A percentile compares a stretch with the other conserved stretches of the same genome.
Evolutionary conservation across 192 early-diverging fungal genomes (phyloP).

Genomic region (Gaertneriomyces semiglobifer): DNA sequence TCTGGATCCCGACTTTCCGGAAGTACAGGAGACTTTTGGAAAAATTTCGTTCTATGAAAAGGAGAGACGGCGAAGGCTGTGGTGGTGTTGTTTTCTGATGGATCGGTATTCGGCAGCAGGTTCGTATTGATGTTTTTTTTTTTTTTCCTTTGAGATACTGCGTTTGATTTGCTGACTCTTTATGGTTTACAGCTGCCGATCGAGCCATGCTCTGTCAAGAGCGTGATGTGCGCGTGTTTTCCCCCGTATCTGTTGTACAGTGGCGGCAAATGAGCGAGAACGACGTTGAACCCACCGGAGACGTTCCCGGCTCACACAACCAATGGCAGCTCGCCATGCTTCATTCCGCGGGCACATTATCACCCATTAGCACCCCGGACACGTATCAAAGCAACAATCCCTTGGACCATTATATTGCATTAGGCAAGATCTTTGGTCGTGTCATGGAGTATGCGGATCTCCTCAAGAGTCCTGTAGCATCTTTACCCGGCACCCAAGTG

Average conservation of each 20-base stretch:
- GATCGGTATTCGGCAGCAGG: conserved; percentile 13
- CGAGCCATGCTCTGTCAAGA: conserved; percentile 19
- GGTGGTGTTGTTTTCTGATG: conserved; percentile 34
- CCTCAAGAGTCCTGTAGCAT: conserved; percentile 17
- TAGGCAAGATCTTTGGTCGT: conserved; percentile 22
- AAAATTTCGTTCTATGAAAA: conserved; percentile 26
- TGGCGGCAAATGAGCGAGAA: conserved; percentile 17
- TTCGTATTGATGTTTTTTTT: no score
- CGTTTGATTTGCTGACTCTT: no score
- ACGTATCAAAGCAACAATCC: conserved; percentile 4
- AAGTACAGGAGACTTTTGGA: conserved; percentile 19
- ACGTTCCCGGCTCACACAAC: conserved; percentile 7
- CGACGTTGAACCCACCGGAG: conserved; percentile 10
- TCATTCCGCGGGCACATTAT: conserved; percentile 9
- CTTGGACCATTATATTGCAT: conserved; percentile 18
- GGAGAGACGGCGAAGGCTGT: conserved; percentile 28
- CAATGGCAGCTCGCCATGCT: conserved; percentile 23
- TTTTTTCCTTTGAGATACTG: no score
- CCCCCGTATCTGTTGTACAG: conserved; percentile 11
- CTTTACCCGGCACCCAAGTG: conserved; percentile 13
- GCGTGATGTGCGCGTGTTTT: conserved; percentile 26
- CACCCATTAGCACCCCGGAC: background rate
- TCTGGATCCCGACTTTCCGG: conserved; percentile 30
- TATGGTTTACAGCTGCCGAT: conserved; percentile 16
- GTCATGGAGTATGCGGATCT: conserved; percentile 28